Base-by-base conservation (phyloP, 495 filamentous ascomycete genomes). In the Pyrenopolyporus hunteri region DNA sequence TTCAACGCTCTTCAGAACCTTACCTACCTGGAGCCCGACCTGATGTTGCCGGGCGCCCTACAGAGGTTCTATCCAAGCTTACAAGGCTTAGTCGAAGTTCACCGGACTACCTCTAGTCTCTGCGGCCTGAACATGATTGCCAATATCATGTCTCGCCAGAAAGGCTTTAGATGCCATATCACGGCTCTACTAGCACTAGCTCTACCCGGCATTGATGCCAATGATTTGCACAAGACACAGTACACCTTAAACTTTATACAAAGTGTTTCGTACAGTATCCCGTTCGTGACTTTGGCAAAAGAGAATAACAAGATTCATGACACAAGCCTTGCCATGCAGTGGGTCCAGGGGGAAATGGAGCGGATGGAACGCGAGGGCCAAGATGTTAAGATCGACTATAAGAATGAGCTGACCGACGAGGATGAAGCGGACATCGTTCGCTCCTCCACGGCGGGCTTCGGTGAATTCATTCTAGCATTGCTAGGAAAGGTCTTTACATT, bases 21-120 rank as follows among this genome's bases (percentile, higher is more conserved):
- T 48, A 87, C 95, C 3, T 97, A 88, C 67, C 80, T 99, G 35
- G 93, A 98, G 68, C 95, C 94, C 1, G 86, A 91, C 65, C 78
- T 98, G 60, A 96, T 99, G 60, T 78, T 99, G 6, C 94, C 94
- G 2, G 95, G 94, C 14, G 93, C 93, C 16, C 75, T 99, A 33
- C 94, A 99, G 73, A 82, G 95, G 42, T 97, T 99, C 63, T 99
- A 99, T 64, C 94, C 94, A 16, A 92, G 93, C 42, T 84, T 99
- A 67, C 93, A 97, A 74, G 94, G 94, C 1, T 79, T 98, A 28
- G 94, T 99, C 16, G 94, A 99, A 75, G 94, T 99, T 14, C 94
- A 99, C 69, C 87, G 94, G 33, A 99, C 94, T 13, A 94, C 90
- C 5, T 97, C 94, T 2, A 96, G 93, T 43, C 84, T 99, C 29